These are phyloP conservation scores for Barnettozyma pratensis DNA, from an alignment of 805 yeast genomes.

Conservation along the genomic window DNA sequence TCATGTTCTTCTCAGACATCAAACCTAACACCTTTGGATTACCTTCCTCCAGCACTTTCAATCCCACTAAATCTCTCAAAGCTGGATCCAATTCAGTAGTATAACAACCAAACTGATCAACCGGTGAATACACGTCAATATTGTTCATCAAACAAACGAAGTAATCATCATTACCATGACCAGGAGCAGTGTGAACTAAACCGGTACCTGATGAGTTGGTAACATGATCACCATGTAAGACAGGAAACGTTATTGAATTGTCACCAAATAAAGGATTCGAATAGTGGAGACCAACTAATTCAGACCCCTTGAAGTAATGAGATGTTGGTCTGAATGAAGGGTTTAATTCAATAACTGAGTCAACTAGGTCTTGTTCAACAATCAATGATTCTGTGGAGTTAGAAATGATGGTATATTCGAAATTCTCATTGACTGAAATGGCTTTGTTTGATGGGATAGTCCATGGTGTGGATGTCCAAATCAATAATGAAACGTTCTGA, in stretches of 20 bases:
- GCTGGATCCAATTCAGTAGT: conserved; percentile 45
- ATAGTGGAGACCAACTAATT: conserved; percentile 41
- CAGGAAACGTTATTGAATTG: conserved; percentile 40
- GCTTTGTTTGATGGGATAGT: conserved; percentile 87
- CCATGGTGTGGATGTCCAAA: conserved; percentile 99
- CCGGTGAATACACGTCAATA: conserved; percentile 67
- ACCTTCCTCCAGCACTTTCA: conserved; percentile 60
- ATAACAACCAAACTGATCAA: conserved; percentile 70
- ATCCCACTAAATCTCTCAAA: conserved; percentile 44
- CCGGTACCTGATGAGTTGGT: conserved; percentile 86
- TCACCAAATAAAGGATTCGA: conserved; percentile 39
- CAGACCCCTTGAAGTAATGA: conserved; percentile 35
- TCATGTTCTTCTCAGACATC: conserved; percentile 39
- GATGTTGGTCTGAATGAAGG: conserved; percentile 19
- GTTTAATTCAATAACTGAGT: conserved; percentile 31
- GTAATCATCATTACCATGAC: conserved; percentile 95
- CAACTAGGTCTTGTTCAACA: conserved; percentile 50
- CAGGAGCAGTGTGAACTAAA: conserved; percentile 94
- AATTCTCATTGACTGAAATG: conserved; percentile 57
- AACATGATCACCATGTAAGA: conserved; percentile 79
- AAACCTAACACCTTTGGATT: conserved; percentile 39
- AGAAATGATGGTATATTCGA: conserved; percentile 51
- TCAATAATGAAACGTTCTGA: conserved; percentile 34
- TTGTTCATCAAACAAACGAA: conserved; percentile 54
- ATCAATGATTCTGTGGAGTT: conserved; percentile 40